Conservation (phyloP, 352 stramenopile species). For the Globisporangium canariense region DNA sequence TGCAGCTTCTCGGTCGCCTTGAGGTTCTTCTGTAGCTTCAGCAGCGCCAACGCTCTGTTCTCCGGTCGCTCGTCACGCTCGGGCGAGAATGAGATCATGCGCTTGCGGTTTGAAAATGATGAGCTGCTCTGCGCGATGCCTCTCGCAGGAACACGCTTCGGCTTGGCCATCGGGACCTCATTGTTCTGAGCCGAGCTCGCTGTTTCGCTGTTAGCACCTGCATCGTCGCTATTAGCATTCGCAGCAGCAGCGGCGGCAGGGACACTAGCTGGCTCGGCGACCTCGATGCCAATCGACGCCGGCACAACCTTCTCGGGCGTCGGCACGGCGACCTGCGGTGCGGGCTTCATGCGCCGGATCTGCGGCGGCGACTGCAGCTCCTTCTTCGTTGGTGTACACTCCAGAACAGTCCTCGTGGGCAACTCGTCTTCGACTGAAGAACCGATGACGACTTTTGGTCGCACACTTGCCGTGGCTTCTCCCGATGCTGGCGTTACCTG, state of each 20-base stretch:
- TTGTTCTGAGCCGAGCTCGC: slow-evolving; percentile 2
- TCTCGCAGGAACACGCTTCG: slow-evolving; percentile 26
- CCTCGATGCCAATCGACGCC: slow-evolving; percentile 12
- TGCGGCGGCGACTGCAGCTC: slow-evolving; percentile 24
- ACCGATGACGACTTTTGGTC: slow-evolving; percentile 19
- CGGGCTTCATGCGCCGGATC: slow-evolving; percentile 12
- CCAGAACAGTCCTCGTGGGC: slow-evolving; percentile 17
- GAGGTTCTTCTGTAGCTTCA: slow-evolving; percentile 68
- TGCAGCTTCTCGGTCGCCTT: slow-evolving; percentile 70
- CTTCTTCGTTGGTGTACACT: slow-evolving; percentile 48
- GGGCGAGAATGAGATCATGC: slow-evolving; percentile 80
- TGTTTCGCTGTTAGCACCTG: neutral
- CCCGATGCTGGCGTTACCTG: neutral
- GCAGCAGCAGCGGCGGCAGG: neutral
- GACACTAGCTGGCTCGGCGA: neutral
- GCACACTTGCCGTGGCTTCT: neutral
- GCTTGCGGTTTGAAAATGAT: slow-evolving; percentile 61
- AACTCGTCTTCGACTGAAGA: slow-evolving; percentile 28
- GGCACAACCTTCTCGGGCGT: slow-evolving; percentile 28
- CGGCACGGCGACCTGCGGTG: slow-evolving; percentile 22
- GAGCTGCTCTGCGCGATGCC: slow-evolving; percentile 72
- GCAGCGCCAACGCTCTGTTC: slow-evolving; percentile 47
- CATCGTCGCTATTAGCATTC: neutral
- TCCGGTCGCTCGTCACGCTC: slow-evolving; percentile 51
- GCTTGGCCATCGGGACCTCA: slow-evolving; percentile 2